These are phyloP conservation scores for Verticillium zaregamsianum DNA, from an alignment of 2,329 filamentous ascomycete species.

Conservation along the genomic window DNA sequence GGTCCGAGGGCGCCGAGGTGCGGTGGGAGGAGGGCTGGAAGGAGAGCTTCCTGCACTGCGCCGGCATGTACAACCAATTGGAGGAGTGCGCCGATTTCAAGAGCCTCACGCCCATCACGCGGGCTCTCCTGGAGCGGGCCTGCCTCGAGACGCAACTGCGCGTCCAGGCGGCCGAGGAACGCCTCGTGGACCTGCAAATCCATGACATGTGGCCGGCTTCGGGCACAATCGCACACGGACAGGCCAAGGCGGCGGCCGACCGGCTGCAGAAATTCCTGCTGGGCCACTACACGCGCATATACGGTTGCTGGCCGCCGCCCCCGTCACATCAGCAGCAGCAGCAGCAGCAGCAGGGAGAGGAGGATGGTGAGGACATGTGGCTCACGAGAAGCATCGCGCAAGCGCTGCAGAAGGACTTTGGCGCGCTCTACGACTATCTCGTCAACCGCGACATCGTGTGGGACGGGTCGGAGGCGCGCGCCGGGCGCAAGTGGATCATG, in stretches of 20 bases:
- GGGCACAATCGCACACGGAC: slow-evolving; percentile 24
- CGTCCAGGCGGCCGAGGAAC: slow-evolving; percentile 58
- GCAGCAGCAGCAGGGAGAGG: background rate
- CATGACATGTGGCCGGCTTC: slow-evolving; percentile 54
- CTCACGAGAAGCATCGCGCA: slow-evolving; percentile 54
- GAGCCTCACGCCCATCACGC: slow-evolving; percentile 56
- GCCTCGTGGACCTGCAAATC: slow-evolving; percentile 56
- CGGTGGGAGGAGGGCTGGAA: slow-evolving; percentile 64
- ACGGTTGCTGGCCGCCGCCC: slow-evolving; percentile 59
- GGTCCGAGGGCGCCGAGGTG: slow-evolving; percentile 59
- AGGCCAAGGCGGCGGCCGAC: slow-evolving; percentile 52
- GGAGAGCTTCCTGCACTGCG: slow-evolving; percentile 63
- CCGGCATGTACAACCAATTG: slow-evolving; percentile 57
- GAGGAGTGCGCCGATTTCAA: slow-evolving; percentile 53
- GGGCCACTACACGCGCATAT: slow-evolving; percentile 50
- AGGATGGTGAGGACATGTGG: slow-evolving; percentile 45
- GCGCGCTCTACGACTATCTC: slow-evolving; percentile 65
- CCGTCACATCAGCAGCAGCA: slow-evolving; percentile 9
- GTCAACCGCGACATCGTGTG: slow-evolving; percentile 64
- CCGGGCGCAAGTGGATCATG: slow-evolving; percentile 63
- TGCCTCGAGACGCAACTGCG: slow-evolving; percentile 58
- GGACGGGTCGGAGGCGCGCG: slow-evolving; percentile 58
- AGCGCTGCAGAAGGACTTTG: slow-evolving; percentile 61
- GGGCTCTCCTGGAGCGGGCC: slow-evolving; percentile 57
- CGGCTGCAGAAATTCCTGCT: slow-evolving; percentile 58